phyloP scores from a whole-genome alignment of 176 grass and related monocot genomes.

The Pharus latifolius region DNA sequence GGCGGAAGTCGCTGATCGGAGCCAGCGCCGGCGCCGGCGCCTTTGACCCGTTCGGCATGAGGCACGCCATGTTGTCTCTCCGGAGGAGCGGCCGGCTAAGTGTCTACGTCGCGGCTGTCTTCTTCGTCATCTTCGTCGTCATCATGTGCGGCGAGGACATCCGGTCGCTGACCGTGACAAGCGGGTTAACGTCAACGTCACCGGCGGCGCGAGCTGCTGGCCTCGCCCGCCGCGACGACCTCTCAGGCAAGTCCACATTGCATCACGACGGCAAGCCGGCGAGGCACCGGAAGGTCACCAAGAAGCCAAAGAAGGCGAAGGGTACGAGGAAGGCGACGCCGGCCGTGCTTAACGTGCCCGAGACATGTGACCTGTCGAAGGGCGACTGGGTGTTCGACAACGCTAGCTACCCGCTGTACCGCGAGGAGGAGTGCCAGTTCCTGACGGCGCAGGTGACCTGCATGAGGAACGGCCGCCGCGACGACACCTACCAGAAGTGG shows the following conservation, averaged over 20 bases:
- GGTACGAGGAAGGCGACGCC: neutral
- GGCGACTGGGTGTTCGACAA: constrained; percentile 37
- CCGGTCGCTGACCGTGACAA: neutral
- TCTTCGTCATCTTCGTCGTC: neutral
- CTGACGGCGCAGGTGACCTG: constrained; percentile 38
- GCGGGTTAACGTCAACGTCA: neutral
- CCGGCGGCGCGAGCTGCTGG: neutral
- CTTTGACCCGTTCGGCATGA: neutral
- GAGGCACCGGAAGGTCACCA: neutral
- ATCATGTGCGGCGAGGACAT: constrained; percentile 24
- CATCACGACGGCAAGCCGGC: neutral
- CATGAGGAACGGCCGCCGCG: constrained; percentile 23
- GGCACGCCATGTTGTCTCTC: neutral
- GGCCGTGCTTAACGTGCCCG: too few relatives aligned
- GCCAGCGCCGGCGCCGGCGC: neutral
- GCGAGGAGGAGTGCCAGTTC: constrained; percentile 25
- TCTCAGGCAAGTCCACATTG: neutral
- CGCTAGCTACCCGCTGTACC: constrained; percentile 19
- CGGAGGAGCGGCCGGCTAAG: neutral
- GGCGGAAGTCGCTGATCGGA: neutral
- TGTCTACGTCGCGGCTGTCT: neutral
- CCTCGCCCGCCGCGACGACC: neutral
- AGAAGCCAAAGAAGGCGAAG: neutral
- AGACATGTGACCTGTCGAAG: constrained; percentile 24
- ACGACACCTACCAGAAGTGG: constrained; percentile 38